Base-by-base conservation (phyloP, 1,139 yeast species). In the Yamadazyma conglobata region DNA sequence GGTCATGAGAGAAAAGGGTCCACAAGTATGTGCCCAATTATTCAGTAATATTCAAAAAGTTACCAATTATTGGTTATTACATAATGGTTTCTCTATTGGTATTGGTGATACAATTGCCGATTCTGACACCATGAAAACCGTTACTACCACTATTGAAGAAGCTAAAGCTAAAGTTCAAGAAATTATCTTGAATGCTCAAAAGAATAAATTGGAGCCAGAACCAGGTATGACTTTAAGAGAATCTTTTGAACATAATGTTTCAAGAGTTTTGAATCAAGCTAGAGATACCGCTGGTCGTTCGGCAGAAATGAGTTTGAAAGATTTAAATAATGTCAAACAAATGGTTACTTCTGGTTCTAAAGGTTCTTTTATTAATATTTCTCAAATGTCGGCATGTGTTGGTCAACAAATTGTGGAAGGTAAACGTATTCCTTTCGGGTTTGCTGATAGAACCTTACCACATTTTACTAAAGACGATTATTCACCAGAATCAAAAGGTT, bases 341-440 rank as follows among this genome's bases (percentile, higher is more conserved):
- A 93, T 93, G 99, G 98, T 91, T 38, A 84, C 91, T 43, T 91
- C 98, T 10, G 99, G 99, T 55, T 93, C 99, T 18, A 93, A 93
- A 64, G 99, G 99, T 71, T 93, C 98, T 10, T 91, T 89, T 59
- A 93, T 93, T 59, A 93, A 93, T 59, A 91, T 93, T 59, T 94
- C 99, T 16, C 98, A 89, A 67, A 93, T 93, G 98, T 88, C 97
- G 28, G 99, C 99, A 6, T 91, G 98, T 83, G 99, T 91, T 19
- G 99, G 99, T 51, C 99, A 93, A 64, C 99, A 93, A 59, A 91
- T 94, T 64, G 98, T 93, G 28, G 98, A 91, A 67, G 99, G 99
- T 76, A 91, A 87, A 60, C 94, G 99, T 76, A 91, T 93, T 68
- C 95, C 96, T 20, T 91, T 84, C 52, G 99, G 99, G 23, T 93